Conservation (phyloP, 805 yeast genomes). For the Ogataea pignaliae region DNA sequence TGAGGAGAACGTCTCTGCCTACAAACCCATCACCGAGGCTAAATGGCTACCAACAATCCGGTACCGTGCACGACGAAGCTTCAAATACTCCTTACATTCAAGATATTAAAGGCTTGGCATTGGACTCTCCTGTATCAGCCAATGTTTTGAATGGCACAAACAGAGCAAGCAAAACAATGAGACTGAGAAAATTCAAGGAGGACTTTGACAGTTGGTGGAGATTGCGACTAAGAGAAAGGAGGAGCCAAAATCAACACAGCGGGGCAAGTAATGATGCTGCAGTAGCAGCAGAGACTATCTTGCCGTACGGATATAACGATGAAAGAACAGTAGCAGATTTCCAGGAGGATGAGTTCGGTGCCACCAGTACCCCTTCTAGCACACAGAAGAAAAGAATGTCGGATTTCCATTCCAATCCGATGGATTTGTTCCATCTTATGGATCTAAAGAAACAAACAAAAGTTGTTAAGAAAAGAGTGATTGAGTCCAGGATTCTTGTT, state of each 20-base stretch:
- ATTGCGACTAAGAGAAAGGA: too few species aligned
- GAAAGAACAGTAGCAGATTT: not conserved
- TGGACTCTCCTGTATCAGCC: too few species aligned
- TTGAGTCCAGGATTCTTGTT: conserved; percentile 17
- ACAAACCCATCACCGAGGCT: not conserved
- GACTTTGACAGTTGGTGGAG: conserved; percentile 17
- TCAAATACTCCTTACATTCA: conserved; percentile 6
- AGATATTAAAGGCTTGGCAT: too few species aligned
- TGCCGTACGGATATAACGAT: not conserved
- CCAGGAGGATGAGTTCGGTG: conserved; percentile 10
- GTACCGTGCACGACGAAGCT: conserved; percentile 13
- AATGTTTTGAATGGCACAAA: not conserved
- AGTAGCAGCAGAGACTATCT: conserved; percentile 1
- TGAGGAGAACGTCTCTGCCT: not conserved
- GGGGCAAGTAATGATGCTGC: not conserved
- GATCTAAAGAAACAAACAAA: conserved; percentile 4
- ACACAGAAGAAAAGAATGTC: conserved; percentile 1
- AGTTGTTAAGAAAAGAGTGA: conserved; percentile 2
- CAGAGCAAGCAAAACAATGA: conserved; percentile 5
- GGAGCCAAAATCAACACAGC: too few species aligned
- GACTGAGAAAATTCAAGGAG: conserved; percentile 9
- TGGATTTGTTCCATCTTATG: conserved; percentile 7
- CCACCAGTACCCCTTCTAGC: conserved; percentile 12
- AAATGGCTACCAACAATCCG: conserved; percentile 5
- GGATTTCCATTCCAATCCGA: not conserved